Evolutionary conservation across 345 rosid species (phyloP).

Genomic region (Capsella bursapastoris): DNA sequence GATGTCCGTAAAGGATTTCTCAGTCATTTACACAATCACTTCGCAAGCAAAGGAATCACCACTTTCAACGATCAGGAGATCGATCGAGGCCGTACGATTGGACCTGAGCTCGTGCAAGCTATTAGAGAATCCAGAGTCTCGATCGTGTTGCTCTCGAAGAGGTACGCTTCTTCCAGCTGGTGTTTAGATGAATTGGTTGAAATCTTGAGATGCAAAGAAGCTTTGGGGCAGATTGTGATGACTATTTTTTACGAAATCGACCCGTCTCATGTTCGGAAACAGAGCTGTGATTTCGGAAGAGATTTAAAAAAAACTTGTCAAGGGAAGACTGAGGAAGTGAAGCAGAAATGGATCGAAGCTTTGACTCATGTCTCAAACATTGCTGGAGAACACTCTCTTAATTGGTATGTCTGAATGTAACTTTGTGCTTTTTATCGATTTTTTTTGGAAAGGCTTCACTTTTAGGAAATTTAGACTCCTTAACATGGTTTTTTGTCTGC

Average conservation of each 20-base stretch:
- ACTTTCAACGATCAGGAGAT: background rate
- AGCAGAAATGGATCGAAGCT: background rate
- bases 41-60: background rate
- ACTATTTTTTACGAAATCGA: background rate
- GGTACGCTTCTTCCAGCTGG: constrained; percentile 17
- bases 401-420: background rate
- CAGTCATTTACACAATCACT: background rate
- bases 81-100: constrained; percentile 6
- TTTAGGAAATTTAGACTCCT: background rate
- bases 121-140: constrained; percentile 10
- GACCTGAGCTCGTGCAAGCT: background rate
- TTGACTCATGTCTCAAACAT: background rate
- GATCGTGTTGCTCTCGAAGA: constrained; percentile 7
- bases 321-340: background rate
- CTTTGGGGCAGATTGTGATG: background rate
- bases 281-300: background rate
- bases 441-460: background rate
- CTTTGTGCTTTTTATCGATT: background rate
- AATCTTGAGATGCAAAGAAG: background rate
- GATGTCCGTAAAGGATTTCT: constrained; percentile 5
- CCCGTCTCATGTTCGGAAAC: constrained; percentile 10
- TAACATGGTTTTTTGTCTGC: background rate
- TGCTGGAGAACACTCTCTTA: background rate
- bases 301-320: background rate
- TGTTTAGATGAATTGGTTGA: constrained; percentile 15